These are phyloP conservation scores for Stemphylium vesicarium DNA, from an alignment of 2,329 filamentous ascomycete species.

Conservation along the genomic window DNA sequence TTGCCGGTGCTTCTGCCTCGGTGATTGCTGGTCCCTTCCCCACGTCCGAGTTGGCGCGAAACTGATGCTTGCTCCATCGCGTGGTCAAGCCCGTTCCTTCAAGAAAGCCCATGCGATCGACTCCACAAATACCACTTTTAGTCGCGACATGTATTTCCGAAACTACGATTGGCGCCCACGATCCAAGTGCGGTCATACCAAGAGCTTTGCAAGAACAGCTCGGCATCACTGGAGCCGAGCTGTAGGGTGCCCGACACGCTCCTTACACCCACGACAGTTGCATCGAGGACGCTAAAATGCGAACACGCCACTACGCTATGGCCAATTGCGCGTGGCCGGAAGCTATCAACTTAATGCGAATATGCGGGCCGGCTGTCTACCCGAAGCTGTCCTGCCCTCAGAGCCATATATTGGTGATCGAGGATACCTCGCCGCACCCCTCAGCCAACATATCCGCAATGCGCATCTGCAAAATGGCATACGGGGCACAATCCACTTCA, in stretches of 20 bases:
- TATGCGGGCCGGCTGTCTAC: constrained; percentile 1
- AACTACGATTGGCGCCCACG: neutral
- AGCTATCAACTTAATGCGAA: neutral
- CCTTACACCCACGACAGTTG: too few relatives aligned
- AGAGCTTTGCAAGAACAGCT: neutral
- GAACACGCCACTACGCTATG: neutral
- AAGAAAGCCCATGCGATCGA: neutral
- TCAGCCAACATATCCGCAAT: neutral
- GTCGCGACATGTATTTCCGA: neutral
- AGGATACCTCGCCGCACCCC: constrained; percentile 7
- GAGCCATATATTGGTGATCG: neutral
- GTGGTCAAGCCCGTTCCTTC: constrained; percentile 9
- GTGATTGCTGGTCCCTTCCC: constrained; percentile 14
- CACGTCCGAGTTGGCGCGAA: constrained; percentile 17
- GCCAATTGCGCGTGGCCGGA: neutral
- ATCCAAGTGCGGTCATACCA: constrained; percentile 2
- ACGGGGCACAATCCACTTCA: neutral
- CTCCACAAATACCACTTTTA: neutral
- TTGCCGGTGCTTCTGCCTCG: constrained; percentile 24
- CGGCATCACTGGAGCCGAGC: too few relatives aligned
- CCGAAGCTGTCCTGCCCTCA: neutral
- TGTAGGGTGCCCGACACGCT: too few relatives aligned
- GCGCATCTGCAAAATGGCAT: neutral
- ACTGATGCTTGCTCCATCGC: constrained; percentile 11
- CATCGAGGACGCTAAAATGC: too few relatives aligned